A percentile compares a stretch with the other conserved stretches of the same genome.
Conservation (phyloP, 140 eudicot genomes). For the Oenanthe javanica region DNA sequence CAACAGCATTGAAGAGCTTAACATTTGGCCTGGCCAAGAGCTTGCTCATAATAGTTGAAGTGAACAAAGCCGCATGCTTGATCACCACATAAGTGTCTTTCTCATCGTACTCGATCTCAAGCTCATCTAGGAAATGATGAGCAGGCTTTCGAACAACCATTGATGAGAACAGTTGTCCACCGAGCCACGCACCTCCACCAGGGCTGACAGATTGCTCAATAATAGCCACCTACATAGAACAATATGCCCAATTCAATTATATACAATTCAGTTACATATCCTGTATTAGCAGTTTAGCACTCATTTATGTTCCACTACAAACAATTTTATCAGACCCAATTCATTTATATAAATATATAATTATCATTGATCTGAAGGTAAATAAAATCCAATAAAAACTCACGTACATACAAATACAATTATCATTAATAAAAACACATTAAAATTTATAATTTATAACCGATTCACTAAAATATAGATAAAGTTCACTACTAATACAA, state of each 20-base stretch:
- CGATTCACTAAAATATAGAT: too few relatives aligned
- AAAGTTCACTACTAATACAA: too few relatives aligned
- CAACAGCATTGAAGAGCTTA: conserved; percentile 6
- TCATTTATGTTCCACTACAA: too few relatives aligned
- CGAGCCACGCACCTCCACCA: background rate
- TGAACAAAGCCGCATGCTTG: conserved; percentile 3
- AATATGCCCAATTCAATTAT: background rate
- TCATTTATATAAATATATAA: background rate
- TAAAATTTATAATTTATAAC: too few relatives aligned
- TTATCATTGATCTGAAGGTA: background rate
- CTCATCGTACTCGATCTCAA: conserved; percentile 1
- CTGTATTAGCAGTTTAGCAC: background rate
- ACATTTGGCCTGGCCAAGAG: conserved; percentile 6
- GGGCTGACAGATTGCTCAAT: conserved; percentile 5
- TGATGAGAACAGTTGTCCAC: conserved; percentile 4
- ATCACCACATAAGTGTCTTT: conserved; percentile 3
- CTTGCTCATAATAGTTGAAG: conserved; percentile 2
- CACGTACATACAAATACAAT: too few relatives aligned
- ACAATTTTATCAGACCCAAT: background rate
- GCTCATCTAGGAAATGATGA: conserved; percentile 6
- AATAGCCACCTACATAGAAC: background rate
- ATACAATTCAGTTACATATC: background rate
- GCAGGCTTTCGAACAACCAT: conserved; percentile 4
- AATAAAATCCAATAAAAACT: too few relatives aligned
- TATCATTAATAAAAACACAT: too few relatives aligned